Percentiles rank a stretch among this genome's conserved stretches.
phyloP scores from a whole-genome alignment of 805 yeast species.

The Candida nitratophila region DNA sequence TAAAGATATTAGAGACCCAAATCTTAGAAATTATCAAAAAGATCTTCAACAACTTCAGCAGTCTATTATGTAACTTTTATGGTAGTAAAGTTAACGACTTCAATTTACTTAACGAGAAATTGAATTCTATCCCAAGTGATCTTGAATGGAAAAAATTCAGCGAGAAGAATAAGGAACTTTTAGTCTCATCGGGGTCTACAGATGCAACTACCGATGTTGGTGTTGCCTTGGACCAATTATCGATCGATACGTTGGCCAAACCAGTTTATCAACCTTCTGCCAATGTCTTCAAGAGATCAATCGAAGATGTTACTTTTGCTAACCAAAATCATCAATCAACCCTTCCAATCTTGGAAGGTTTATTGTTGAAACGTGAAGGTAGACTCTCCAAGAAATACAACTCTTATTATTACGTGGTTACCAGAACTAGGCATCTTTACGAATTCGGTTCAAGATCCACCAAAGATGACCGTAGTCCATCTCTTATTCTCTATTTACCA shows the following conservation, averaged over 20 bases:
- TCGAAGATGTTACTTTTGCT: slow-evolving; percentile 28
- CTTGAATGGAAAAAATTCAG: slow-evolving; percentile 40
- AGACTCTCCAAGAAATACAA: slow-evolving; percentile 33
- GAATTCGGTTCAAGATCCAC: slow-evolving; percentile 39
- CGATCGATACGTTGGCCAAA: slow-evolving; percentile 4
- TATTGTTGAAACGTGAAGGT: slow-evolving; percentile 37
- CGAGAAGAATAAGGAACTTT: slow-evolving; percentile 21
- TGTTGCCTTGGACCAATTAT: neutral
- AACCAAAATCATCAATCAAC: slow-evolving; percentile 34
- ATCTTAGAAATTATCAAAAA: slow-evolving; percentile 34
- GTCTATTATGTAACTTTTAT: slow-evolving; percentile 24
- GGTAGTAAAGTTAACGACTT: slow-evolving; percentile 22
- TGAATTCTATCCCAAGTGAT: slow-evolving; percentile 28
- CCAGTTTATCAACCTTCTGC: slow-evolving; percentile 7
- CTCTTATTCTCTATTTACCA: neutral
- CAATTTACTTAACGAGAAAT: slow-evolving; percentile 21
- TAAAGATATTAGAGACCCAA: slow-evolving; percentile 36
- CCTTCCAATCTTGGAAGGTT: slow-evolving; percentile 40
- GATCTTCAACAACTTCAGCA: slow-evolving; percentile 23
- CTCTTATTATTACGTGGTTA: slow-evolving; percentile 39
- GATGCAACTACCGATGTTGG: neutral
- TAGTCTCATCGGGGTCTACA: slow-evolving; percentile 26
- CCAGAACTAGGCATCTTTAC: slow-evolving; percentile 36
- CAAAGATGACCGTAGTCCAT: slow-evolving; percentile 24
- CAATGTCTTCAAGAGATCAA: slow-evolving; percentile 26